A percentile compares a stretch with the other conserved stretches of the same genome.
phyloP scores from a whole-genome alignment of 2,329 filamentous ascomycete genomes.

The Fusarium transvaalense region DNA sequence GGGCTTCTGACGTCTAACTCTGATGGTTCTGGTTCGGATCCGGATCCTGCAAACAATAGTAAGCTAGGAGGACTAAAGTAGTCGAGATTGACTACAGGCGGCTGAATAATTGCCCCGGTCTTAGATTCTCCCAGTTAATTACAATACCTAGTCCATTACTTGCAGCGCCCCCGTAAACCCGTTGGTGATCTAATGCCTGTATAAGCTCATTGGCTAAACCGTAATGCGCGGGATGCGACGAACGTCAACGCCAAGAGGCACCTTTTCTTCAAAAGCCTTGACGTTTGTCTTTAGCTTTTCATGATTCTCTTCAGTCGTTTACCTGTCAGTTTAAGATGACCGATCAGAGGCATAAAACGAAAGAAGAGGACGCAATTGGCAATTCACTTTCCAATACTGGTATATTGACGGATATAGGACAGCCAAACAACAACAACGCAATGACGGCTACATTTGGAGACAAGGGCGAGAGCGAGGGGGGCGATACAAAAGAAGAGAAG shows the following conservation, averaged over 20 bases:
- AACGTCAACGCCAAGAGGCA: slow-evolving; percentile 26
- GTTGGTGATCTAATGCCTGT: slow-evolving; percentile 14
- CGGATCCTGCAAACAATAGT: not conserved
- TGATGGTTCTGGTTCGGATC: too few relatives aligned
- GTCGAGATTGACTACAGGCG: slow-evolving; percentile 22
- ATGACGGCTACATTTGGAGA: slow-evolving; percentile 6
- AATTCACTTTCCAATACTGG: slow-evolving; percentile 6
- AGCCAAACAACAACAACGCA: slow-evolving; percentile 7
- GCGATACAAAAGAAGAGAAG: slow-evolving; percentile 19
- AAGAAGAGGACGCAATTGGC: slow-evolving; percentile 8
- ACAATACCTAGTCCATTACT: not conserved
- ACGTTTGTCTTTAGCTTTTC: not conserved
- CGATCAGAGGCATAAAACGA: not conserved
- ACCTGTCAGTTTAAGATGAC: slow-evolving; percentile 10
- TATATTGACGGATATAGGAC: slow-evolving; percentile 1
- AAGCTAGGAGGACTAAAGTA: not conserved
- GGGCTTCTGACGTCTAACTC: not conserved
- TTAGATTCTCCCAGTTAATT: not conserved
- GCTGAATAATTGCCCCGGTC: slow-evolving; percentile 18
- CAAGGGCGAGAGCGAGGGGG: not conserved
- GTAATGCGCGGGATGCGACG: slow-evolving; percentile 30
- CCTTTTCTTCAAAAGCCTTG: slow-evolving; percentile 1
- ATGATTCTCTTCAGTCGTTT: not conserved
- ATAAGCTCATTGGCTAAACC: slow-evolving; percentile 31
- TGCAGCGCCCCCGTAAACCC: too few relatives aligned